Conservation (phyloP, 1,139 yeast species). For the Blastobotrys ciferrii region DNA sequence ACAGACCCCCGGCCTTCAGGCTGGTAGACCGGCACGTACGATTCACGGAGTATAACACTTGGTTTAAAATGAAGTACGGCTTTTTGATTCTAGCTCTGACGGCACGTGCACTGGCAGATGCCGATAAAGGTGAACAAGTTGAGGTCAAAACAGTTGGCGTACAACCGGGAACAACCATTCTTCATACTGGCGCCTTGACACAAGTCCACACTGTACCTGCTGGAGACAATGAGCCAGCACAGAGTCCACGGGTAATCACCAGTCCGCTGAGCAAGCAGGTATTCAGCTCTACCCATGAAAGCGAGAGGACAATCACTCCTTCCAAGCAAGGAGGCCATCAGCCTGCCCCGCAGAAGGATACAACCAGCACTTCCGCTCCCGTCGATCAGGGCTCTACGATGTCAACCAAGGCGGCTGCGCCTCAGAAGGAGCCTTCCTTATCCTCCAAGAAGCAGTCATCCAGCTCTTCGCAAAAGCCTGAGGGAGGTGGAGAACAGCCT, state of each 20-base stretch:
- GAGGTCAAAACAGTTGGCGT: slow-evolving; percentile 2
- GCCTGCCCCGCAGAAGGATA: neutral
- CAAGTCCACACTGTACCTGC: neutral
- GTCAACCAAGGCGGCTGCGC: neutral
- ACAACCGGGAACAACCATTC: neutral
- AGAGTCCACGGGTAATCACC: neutral
- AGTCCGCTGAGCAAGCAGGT: neutral
- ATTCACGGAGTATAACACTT: no score
- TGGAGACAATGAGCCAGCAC: neutral
- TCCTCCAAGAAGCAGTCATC: slow-evolving; percentile 1
- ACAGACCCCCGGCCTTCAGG: neutral
- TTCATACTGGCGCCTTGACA: slow-evolving; percentile 2
- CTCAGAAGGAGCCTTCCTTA: neutral
- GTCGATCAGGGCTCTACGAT: neutral
- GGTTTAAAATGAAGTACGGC: slow-evolving; percentile 4
- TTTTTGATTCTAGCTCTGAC: neutral
- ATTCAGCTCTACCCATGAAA: neutral
- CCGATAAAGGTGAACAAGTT: neutral
- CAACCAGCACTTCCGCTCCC: no score
- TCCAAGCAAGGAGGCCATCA: neutral
- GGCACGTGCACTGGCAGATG: neutral
- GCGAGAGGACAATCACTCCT: neutral
- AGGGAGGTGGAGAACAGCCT: neutral
- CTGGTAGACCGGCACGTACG: no score
- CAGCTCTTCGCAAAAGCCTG: neutral